Evolutionary conservation across 2,329 filamentous ascomycete species (phyloP).

Genomic region (Cercospora canescens): DNA sequence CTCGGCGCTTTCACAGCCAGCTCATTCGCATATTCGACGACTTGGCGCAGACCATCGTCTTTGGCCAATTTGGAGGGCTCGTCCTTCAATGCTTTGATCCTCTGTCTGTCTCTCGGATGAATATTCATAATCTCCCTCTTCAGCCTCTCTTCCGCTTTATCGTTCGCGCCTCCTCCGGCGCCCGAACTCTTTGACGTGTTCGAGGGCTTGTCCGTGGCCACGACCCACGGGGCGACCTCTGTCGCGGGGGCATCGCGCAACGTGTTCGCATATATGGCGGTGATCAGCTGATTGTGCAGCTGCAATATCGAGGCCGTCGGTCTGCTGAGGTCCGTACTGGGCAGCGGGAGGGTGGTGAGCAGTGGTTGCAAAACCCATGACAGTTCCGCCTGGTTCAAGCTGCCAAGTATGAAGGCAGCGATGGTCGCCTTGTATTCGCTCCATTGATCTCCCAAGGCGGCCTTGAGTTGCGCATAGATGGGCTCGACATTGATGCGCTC

Average conservation of each 20-base stretch:
- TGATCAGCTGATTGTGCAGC: slow-evolving; percentile 63
- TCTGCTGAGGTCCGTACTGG: slow-evolving; percentile 21
- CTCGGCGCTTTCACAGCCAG: slow-evolving; percentile 29
- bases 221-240: slow-evolving; percentile 64
- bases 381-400: slow-evolving; percentile 62
- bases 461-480: slow-evolving; percentile 62
- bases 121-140: slow-evolving; percentile 66
- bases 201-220: slow-evolving; percentile 70
- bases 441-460: slow-evolving; percentile 61
- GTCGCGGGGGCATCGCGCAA: slow-evolving; percentile 59
- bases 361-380: slow-evolving; percentile 57
- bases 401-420: slow-evolving; percentile 59
- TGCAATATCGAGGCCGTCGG: slow-evolving; percentile 39
- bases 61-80: slow-evolving; percentile 11
- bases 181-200: slow-evolving; percentile 61
- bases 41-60: slow-evolving; percentile 28
- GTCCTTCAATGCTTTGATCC: slow-evolving; percentile 41
- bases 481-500: slow-evolving; percentile 65
- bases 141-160: slow-evolving; percentile 62
- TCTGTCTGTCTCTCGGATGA: slow-evolving; percentile 59
- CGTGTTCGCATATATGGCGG: slow-evolving; percentile 60
- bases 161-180: slow-evolving; percentile 50
- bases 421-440: slow-evolving; percentile 60
- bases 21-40: slow-evolving; percentile 31
- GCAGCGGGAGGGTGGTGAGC: slow-evolving; percentile 52